Evolutionary conservation across 2,329 filamentous ascomycete genomes (phyloP).

Genomic region (Hirsutella minnesotensis): DNA sequence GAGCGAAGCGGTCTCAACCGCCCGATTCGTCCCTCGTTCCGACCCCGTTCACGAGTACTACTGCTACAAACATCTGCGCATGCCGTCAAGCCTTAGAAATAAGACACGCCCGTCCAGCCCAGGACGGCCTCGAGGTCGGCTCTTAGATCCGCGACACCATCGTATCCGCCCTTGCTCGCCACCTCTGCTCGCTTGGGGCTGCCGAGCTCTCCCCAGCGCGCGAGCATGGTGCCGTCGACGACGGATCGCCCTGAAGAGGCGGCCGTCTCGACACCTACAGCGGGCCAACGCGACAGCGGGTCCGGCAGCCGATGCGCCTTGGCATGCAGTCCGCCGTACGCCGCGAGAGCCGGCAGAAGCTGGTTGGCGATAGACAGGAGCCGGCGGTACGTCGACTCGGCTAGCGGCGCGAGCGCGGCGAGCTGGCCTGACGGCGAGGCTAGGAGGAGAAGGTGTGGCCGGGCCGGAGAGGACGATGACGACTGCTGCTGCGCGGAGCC

Average conservation of each 20-base stretch:
- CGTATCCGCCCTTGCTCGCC: constrained; percentile 58
- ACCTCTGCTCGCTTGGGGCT: constrained; percentile 62
- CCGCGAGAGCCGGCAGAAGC: constrained; percentile 62
- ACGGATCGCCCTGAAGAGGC: constrained; percentile 49
- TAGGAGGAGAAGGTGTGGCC: constrained; percentile 46
- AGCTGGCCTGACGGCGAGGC: constrained; percentile 67
- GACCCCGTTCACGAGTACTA: no score
- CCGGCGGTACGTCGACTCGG: constrained; percentile 72
- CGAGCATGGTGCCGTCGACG: constrained; percentile 67
- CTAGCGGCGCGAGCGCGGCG: constrained; percentile 63
- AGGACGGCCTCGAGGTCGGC: constrained; percentile 55
- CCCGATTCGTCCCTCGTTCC: no score
- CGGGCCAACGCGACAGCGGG: constrained; percentile 27
- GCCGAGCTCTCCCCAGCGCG: constrained; percentile 64
- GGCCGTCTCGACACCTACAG: constrained; percentile 43
- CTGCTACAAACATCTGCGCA: no score
- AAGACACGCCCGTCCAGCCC: constrained; percentile 51
- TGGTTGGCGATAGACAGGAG: constrained; percentile 73
- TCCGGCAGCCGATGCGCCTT: constrained; percentile 57
- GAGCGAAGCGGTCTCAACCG: no score
- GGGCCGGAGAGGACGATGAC: constrained; percentile 2
- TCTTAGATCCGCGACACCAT: constrained; percentile 52
- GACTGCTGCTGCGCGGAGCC: constrained; percentile 15
- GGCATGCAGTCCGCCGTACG: constrained; percentile 72
- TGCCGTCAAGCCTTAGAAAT: constrained; percentile 24